Base-by-base conservation (phyloP, 2,329 filamentous ascomycete species). In the Fusarium verrucosum region DNA sequence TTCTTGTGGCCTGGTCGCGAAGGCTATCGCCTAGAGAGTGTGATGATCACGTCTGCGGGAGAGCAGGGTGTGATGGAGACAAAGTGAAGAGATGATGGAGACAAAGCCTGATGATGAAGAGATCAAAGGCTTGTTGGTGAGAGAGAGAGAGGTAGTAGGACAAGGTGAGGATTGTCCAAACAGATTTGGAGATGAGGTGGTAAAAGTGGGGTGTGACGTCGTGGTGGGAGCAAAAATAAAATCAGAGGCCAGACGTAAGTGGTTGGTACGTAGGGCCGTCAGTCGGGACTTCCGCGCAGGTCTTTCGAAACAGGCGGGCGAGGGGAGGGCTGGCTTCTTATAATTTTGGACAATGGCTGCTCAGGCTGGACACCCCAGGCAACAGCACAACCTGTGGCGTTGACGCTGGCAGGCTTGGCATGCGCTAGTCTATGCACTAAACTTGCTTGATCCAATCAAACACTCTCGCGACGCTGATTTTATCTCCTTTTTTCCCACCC, bases 241-340 rank as follows among this genome's bases (percentile, higher is more conserved):
- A 74, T 71, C 67, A 71, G 69, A 75, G 79, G 78, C 80, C 81
- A 73, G 77, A 82, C 79, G 80, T 75, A 75, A 75, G 75, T 75
- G 77, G 78, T 74, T 76, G 77, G 75, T 82, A 81, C 81, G 80
- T 79, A 82, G 74, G 81, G 82, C 81, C 80, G 79, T 80, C 77
- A 80, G 81, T 85, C 82, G 81, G 80, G 78, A 81, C 78, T 84
- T 85, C 82, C 81, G 78, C 81, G 79, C 82, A 78, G 79, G 77
- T 81, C 73, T 75, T 74, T 78, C 76, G 74, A 79, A 81, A 80
- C 76, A 76, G 74, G 75, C 72, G 79, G 77, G 79, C 77, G 80
- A 83, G 82, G 83, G 83, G 82, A 81, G 78, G 78, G 75, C 75
- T 75, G 73, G 74, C 78, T 83, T 79, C 79, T 85, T 85, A 85